phyloP scores from a whole-genome alignment of 192 early-diverging fungal species.

The Diversispora eburnea region DNA sequence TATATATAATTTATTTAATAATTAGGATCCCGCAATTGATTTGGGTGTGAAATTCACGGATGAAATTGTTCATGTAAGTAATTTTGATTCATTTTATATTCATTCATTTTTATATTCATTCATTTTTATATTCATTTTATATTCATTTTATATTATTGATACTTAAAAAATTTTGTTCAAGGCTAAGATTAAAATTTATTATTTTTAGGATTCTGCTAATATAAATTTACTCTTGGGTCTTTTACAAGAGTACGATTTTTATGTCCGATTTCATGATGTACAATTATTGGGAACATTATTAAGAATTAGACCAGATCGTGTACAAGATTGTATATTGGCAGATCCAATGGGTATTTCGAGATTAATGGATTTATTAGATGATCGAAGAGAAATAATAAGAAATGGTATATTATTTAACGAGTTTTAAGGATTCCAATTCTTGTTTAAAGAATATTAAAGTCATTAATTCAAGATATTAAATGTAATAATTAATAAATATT shows the following conservation, averaged over 20 bases:
- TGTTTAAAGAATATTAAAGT: not conserved
- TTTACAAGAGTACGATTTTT: slow-evolving; percentile 89
- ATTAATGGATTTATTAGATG: slow-evolving; percentile 92
- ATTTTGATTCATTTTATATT: slow-evolving; percentile 11
- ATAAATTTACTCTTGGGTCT: slow-evolving; percentile 82
- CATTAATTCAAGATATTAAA: not conserved
- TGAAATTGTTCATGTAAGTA: slow-evolving; percentile 39
- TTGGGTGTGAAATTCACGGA: slow-evolving; percentile 37
- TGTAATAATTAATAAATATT: not conserved
- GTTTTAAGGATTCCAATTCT: not conserved
- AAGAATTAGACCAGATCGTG: slow-evolving; percentile 48
- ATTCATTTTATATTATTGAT: not conserved
- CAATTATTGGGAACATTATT: slow-evolving; percentile 80
- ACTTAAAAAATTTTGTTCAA: not conserved
- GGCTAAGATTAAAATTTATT: slow-evolving; percentile 33
- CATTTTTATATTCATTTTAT: slow-evolving; percentile 26
- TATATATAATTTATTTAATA: not conserved
- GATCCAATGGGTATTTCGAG: slow-evolving; percentile 80
- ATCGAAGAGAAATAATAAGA: slow-evolving; percentile 90
- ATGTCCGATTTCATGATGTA: slow-evolving; percentile 88
- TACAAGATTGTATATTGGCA: slow-evolving; percentile 85
- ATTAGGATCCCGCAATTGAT: slow-evolving; percentile 20
- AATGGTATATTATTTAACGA: slow-evolving; percentile 59
- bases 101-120: slow-evolving; percentile 25
- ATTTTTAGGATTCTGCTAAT: slow-evolving; percentile 59